Evolutionary conservation across 192 early-diverging fungal species (phyloP), one percentile per base, ranked within the genome.

Genomic region (Phycomyces nitens): DNA sequence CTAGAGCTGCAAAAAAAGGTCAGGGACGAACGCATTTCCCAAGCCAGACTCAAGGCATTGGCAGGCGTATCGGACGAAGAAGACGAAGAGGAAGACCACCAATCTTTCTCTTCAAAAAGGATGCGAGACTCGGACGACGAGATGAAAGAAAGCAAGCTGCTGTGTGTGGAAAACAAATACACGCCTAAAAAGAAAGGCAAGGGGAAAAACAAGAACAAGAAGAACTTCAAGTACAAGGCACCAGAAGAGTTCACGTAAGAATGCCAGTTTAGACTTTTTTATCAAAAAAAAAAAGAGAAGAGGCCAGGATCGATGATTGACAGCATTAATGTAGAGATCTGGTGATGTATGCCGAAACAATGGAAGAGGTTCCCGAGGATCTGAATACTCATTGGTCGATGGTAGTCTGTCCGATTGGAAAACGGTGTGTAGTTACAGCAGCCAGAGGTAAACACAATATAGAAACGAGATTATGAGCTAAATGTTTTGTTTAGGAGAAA

Each of bases 281-380:
- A n/a, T 55, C 14, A 44, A 2, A 59, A 6, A 59, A 23, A 22
- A 43, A 27, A 24, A 50, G 11, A 0, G 43, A 44, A 47, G 26
- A 7, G 12, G 41, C 21, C 11, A 53, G 10, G 24, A n/a, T 21
- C 10, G 20, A 53, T 53, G n/a, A 1, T 3, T 24, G 18, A 53
- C 10, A 23, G 1, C 4, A 21, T 53, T 18, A 27, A 12, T 53
- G 57, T 34, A 84, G 82, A 34, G 71, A 85, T 64, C 80, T 82
- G 56, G 61, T 85, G 20, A 85, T 85, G 83, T 77, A 77, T 56
- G 81, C 81, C 11, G 83, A 85, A 60, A 59, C 69, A 41, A 67
- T 85, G 68, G 54, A 69, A 15, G 75, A 76, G 22, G 71, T 85
- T 26, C 83, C 83, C 6, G 24, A 39, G 27, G 80, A 85, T 60